Evolutionary conservation across 2,329 filamentous ascomycete species (phyloP).

Genomic region (Aaosphaeria arxii): DNA sequence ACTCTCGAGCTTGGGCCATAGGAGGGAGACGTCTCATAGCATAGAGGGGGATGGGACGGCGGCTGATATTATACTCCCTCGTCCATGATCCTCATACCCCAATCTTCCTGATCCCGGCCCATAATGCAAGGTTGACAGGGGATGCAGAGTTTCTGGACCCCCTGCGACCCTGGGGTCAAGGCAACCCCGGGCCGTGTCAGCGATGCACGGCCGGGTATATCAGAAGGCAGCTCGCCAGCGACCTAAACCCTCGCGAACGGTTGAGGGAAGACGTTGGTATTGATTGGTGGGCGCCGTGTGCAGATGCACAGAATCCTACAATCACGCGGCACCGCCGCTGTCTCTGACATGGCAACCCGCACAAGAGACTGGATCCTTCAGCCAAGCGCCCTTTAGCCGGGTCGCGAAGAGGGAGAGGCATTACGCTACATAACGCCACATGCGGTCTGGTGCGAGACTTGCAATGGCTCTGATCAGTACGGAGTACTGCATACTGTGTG

Average conservation of each 20-base stretch:
- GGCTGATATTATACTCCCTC: conserved; percentile 9
- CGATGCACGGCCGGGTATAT: conserved; percentile 3
- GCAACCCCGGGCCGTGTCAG: conserved; percentile 7
- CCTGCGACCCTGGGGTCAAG: conserved; percentile 8
- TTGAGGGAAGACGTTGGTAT: conserved; percentile 10
- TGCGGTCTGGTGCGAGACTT: no score
- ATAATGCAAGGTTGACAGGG: conserved; percentile 6
- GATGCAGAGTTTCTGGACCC: conserved; percentile 2
- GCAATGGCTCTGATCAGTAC: no score
- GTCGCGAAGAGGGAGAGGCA: no score
- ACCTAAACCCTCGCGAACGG: conserved; percentile 8
- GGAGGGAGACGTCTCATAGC: neutral
- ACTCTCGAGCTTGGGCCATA: conserved; percentile 12
- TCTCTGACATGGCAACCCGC: no score
- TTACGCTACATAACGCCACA: no score
- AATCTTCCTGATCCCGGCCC: conserved; percentile 3
- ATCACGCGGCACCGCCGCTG: no score
- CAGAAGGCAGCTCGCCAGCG: conserved; percentile 8
- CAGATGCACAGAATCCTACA: no score
- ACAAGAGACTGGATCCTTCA: no score
- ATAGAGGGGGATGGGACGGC: conserved; percentile 5
- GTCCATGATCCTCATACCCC: conserved; percentile 1
- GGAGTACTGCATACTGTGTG: no score
- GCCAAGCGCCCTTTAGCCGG: no score
- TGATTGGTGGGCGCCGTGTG: no score